Conservation (phyloP, 2,329 filamentous ascomycete species). For the Neocucurbitaria cava region DNA sequence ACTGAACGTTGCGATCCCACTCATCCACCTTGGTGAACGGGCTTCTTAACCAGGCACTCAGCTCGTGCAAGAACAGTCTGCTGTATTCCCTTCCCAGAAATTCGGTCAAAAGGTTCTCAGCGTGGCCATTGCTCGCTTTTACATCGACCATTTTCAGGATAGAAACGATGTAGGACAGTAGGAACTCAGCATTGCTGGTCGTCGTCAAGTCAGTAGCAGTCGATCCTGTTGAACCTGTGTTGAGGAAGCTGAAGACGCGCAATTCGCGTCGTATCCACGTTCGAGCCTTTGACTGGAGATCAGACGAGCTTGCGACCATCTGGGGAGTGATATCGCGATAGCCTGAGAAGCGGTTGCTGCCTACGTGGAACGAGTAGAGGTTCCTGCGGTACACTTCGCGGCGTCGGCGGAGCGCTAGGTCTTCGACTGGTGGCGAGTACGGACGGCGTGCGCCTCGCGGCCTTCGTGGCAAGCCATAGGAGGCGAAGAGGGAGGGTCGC, state of each 20-base stretch:
- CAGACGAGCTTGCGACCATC: constrained; percentile 67
- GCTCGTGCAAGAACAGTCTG: constrained; percentile 81
- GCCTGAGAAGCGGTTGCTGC: constrained; percentile 77
- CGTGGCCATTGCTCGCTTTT: constrained; percentile 77
- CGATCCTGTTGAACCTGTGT: constrained; percentile 43
- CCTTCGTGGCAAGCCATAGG: constrained; percentile 25
- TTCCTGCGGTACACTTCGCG: constrained; percentile 75
- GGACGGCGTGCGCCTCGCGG: constrained; percentile 23
- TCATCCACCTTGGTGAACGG: constrained; percentile 74
- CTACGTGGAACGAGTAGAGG: constrained; percentile 81
- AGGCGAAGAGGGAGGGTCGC: constrained; percentile 16
- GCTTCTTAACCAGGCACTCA: constrained; percentile 82
- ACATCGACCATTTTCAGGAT: constrained; percentile 84
- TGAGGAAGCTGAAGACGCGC: constrained; percentile 79
- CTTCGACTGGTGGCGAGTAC: constrained; percentile 35
- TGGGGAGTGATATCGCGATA: constrained; percentile 77
- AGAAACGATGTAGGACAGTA: constrained; percentile 85
- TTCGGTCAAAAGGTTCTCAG: constrained; percentile 78
- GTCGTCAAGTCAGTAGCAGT: constrained; percentile 30
- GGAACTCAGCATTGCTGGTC: constrained; percentile 77
- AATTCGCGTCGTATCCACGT: constrained; percentile 86
- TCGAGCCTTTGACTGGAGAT: constrained; percentile 76
- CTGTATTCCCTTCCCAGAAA: constrained; percentile 79
- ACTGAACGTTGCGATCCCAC: constrained; percentile 85
- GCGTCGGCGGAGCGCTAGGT: constrained; percentile 64